Evolutionary conservation across 306 rosid species (phyloP), one percentile per base, ranked within the genome.

Genomic region (Vicia villosa): DNA sequence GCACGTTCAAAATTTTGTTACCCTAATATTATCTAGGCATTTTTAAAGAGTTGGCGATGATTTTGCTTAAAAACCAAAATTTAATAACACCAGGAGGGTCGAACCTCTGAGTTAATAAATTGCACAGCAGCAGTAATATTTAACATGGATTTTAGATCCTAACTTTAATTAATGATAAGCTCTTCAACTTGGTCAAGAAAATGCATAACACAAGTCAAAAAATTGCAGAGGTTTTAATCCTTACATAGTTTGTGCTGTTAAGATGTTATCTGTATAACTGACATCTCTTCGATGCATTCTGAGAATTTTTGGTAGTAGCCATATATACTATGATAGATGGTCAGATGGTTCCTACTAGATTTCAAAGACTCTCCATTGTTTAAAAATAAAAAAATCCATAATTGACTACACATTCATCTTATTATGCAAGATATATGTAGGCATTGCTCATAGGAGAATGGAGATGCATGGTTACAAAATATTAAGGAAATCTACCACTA

Each of bases 391-490:
- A 38, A 47, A 65, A 26, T 1, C 8, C 5, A 28, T 42, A 54
- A 66, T 30, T 52, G 14, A 26, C 45, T 66, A 56, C 63, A 16
- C 63, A 19, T 34, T 80, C 22, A 60, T 74, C 68, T 41, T 49
- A 54, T 28, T 70, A 36, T 42, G 67, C 37, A 14, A 67, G 59
- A 47, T 26, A 52, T 45, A 43, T 40, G 10, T 47, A 21, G 73
- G 41, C 52, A 68, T 63, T 36, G 63, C 19, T 58, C 60, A 56
- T 59, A 19, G 58, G 64, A 69, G 63, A 61, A 66, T 36, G 63
- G 52, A 63, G 63, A 47, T 60, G 43, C 26, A 71, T 47, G 57
- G n/a, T 51, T 71, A 56, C 49, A 32, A 66, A 50, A 75, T 37
- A 57, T 56, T 68, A 71, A 46, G 42, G 58, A 66, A 58, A 62